Base-by-base conservation (phyloP, 2,329 filamentous ascomycete species). In the Cryphonectria parasitica region DNA sequence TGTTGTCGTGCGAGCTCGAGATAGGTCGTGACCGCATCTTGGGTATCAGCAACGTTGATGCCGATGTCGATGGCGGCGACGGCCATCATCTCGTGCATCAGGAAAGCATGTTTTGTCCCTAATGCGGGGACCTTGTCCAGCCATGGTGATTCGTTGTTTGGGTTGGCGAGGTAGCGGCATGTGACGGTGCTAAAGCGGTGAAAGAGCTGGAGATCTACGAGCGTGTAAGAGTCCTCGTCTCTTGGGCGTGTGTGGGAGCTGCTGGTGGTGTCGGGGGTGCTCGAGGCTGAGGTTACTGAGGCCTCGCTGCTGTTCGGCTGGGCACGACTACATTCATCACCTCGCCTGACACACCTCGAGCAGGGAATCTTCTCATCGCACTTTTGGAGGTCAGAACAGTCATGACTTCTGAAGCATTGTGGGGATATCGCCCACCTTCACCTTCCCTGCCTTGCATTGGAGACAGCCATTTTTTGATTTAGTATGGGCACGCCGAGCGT, bases 361-460 rank as follows among this genome's bases (percentile, higher is more conserved):
- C 76, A 77, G 22, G 76, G 76, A 25, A 72, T 70, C 31, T 72
- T 64, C 72, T 77, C 76, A 67, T 77, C 75, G 73, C 75, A 77
- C 73, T 76, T 73, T 49, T 17, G n/a, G 10, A 34, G 36, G 39
- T 65, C 39, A 58, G 31, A 19, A 69, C 2, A 28, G 22, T 31
- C 17, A 25, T 39, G 31, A 13, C 34, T 7, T 36, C 28, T 15
- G 43, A 28, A 62, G 41, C 25, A 17, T 17, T 13, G 41, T 31
- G n/a, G 22, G 22, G 6, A 49, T 7, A 15, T 31, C 25, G 13
- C 70, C 19, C 43, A 71, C 71, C 69, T 73, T 73, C 39, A 71
- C 64, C 63, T 70, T 65, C 25, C 58, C 61, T 11, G 52, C 41
- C 61, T 54, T 73, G 61, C 71, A 73, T 19, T 67, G 41, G 15